Evolutionary conservation across 352 stramenopile genomes (phyloP).

Genomic region (Globisporangium paroecandrum): DNA sequence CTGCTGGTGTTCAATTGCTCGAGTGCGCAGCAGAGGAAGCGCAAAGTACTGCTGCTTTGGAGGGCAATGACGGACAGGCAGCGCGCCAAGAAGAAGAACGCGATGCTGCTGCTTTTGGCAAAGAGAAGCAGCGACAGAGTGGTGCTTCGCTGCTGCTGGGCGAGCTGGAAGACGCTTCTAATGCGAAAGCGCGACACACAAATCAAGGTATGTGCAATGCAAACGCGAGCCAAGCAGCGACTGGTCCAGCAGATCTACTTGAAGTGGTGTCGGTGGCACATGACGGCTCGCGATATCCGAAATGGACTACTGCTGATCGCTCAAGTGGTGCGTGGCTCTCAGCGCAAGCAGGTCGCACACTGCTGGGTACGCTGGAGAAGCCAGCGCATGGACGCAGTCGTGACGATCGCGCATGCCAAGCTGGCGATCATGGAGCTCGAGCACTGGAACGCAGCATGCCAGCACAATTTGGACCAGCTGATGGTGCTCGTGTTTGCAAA

Average conservation of each 20-base stretch:
- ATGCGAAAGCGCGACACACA: not conserved
- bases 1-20: not conserved
- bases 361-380: slow-evolving; percentile 13
- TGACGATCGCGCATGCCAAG: slow-evolving; percentile 14
- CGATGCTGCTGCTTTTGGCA: not conserved
- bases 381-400: not conserved
- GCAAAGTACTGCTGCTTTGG: slow-evolving; percentile 13
- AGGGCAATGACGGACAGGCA: not conserved
- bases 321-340: not conserved
- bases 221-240: not conserved
- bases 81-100: slow-evolving; percentile 4
- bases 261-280: not conserved
- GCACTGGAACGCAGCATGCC: slow-evolving; percentile 10
- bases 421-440: slow-evolving; percentile 14
- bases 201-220: not conserved
- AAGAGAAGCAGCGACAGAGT: not conserved
- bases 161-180: not conserved
- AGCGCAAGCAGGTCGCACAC: not conserved
- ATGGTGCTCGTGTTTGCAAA: slow-evolving; percentile 2
- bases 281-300: too few relatives aligned
- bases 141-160: slow-evolving; percentile 8
- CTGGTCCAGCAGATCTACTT: not conserved
- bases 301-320: not conserved
- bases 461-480: slow-evolving; percentile 4
- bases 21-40: not conserved